Evolutionary conservation across 495 filamentous ascomycete species (phyloP).

Genomic region (Xylaria scruposa): DNA sequence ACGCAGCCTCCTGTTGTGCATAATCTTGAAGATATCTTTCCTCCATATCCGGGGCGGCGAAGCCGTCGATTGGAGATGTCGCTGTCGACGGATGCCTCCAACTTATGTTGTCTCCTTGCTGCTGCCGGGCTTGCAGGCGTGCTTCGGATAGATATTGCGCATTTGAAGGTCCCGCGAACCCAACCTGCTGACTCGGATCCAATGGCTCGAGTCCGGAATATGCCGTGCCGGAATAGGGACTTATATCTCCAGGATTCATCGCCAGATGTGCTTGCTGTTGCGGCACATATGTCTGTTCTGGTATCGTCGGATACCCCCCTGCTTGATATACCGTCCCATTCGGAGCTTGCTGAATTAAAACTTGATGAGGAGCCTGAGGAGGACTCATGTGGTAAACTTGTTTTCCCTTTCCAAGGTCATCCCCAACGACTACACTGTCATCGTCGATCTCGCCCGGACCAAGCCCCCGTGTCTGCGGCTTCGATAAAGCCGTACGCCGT

Average conservation of each 20-base stretch:
- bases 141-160: constrained; percentile 28
- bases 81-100: constrained; percentile 20
- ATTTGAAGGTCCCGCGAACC: constrained; percentile 24
- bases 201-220: background rate
- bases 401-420: constrained; percentile 13
- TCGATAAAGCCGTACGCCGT: constrained; percentile 20
- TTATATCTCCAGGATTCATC: background rate
- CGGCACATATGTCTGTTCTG: constrained; percentile 15
- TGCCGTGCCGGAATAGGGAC: background rate
- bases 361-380: constrained; percentile 2
- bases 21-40: constrained; percentile 23
- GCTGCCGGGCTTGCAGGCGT: constrained; percentile 18
- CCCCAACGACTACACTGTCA: constrained; percentile 13
- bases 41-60: background rate
- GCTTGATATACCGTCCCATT: constrained; percentile 4
- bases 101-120: background rate
- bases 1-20: background rate
- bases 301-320: constrained; percentile 19
- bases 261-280: background rate
- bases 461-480: background rate
- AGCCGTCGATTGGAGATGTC: background rate
- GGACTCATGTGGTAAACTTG: constrained; percentile 5
- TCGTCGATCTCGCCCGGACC: background rate
- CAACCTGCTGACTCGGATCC: constrained; percentile 17
- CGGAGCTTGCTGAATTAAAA: background rate